Evolutionary conservation across 2,329 filamentous ascomycete species (phyloP).

Genomic region (Fusarium devonianum): DNA sequence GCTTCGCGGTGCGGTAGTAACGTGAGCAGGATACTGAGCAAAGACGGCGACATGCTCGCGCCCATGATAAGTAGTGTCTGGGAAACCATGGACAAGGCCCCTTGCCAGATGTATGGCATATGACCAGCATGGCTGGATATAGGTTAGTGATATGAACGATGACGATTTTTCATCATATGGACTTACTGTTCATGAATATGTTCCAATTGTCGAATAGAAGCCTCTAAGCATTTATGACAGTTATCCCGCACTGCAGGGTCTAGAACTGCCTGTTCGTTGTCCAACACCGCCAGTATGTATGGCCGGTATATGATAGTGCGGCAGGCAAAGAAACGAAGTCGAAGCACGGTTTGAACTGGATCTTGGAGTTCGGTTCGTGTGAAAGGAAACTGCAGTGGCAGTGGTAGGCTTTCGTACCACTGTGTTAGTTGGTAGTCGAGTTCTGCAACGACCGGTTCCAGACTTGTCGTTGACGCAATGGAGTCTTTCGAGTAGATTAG

Average conservation of each 20-base stretch:
- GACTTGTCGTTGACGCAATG: constrained; percentile 72
- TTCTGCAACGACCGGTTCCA: constrained; percentile 80
- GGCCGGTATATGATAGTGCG: constrained; percentile 86
- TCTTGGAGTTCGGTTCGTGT: constrained; percentile 71
- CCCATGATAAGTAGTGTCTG: constrained; percentile 86
- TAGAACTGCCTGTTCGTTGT: constrained; percentile 75
- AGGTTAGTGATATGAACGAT: constrained; percentile 18
- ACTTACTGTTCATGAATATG: constrained; percentile 79
- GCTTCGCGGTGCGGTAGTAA: constrained; percentile 64
- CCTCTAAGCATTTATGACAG: constrained; percentile 82
- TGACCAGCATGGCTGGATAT: constrained; percentile 74
- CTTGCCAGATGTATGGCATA: constrained; percentile 87
- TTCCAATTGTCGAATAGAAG: constrained; percentile 80
- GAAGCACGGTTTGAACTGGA: constrained; percentile 79
- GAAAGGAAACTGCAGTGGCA: constrained; percentile 79
- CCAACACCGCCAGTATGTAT: constrained; percentile 80
- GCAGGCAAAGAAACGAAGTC: constrained; percentile 83
- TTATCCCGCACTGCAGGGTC: constrained; percentile 78
- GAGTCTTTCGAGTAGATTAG: constrained; percentile 80
- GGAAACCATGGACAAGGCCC: constrained; percentile 81
- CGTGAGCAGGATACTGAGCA: constrained; percentile 69
- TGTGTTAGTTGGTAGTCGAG: constrained; percentile 83
- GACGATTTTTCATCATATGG: background rate
- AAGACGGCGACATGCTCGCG: constrained; percentile 78
- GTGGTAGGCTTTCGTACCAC: constrained; percentile 82